Conservation (phyloP, 2,329 filamentous ascomycete genomes). For the Dactylonectria macrodidyma region DNA sequence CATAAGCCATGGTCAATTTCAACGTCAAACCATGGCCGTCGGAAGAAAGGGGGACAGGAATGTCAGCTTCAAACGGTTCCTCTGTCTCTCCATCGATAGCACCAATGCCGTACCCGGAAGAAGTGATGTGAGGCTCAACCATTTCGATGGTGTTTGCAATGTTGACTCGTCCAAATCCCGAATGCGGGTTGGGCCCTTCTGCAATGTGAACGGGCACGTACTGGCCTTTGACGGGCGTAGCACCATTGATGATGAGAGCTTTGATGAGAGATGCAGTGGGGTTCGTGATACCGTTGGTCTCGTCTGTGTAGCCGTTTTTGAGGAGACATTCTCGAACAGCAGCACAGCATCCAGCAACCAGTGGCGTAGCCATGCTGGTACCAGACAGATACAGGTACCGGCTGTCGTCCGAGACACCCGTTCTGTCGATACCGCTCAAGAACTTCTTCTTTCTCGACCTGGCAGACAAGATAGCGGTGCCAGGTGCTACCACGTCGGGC, state of each 20-base stretch:
- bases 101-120: constrained; percentile 10
- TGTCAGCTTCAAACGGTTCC: background rate
- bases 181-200: background rate
- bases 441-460: background rate
- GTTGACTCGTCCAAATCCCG: constrained; percentile 12
- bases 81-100: background rate
- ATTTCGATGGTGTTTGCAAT: background rate
- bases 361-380: constrained; percentile 16
- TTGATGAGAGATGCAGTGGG: constrained; percentile 11
- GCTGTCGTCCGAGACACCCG: background rate
- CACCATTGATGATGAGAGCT: constrained; percentile 15
- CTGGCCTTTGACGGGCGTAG: background rate
- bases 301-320: constrained; percentile 6
- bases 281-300: background rate
- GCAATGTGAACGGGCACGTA: background rate
- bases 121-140: background rate
- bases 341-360: constrained; percentile 11
- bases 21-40: background rate
- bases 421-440: background rate
- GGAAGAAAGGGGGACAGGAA: background rate
- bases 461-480: constrained; percentile 1
- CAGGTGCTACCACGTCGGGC: constrained; percentile 18
- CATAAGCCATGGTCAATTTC: constrained; percentile 5
- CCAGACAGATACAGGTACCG: background rate
- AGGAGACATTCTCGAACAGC: constrained; percentile 1